Conservation (phyloP, 1,284 basidiomycete genomes). For the Albatrellus sp. region DNA sequence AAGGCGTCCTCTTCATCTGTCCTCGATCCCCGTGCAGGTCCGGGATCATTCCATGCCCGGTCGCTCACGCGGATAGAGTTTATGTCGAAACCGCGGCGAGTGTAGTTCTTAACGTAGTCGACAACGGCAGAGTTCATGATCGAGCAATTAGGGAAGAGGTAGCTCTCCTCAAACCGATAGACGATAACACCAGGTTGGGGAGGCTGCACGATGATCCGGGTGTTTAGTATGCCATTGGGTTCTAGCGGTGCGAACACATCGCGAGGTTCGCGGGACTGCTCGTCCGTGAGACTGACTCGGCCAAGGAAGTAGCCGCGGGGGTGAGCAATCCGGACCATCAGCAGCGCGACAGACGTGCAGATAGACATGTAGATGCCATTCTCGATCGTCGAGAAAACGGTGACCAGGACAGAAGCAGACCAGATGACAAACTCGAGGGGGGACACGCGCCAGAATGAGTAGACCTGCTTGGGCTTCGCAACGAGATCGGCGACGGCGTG, state of each 20-base stretch:
- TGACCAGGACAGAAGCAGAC: constrained; percentile 78
- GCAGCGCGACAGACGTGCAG: constrained; percentile 66
- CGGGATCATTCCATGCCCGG: constrained; percentile 93
- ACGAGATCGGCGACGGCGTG: constrained; percentile 92
- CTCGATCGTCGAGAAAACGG: constrained; percentile 83
- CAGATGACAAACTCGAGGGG: constrained; percentile 93
- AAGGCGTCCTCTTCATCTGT: constrained; percentile 32
- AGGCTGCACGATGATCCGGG: constrained; percentile 61
- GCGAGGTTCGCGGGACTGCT: constrained; percentile 27
- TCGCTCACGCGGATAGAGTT: constrained; percentile 52
- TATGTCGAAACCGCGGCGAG: constrained; percentile 69
- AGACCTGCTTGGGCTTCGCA: constrained; percentile 79
- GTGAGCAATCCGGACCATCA: constrained; percentile 84
- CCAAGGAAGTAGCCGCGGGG: constrained; percentile 91
- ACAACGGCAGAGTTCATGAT: constrained; percentile 69
- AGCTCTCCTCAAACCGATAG: constrained; percentile 90
- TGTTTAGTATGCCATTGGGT: constrained; percentile 52
- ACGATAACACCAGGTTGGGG: constrained; percentile 84
- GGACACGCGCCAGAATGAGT: constrained; percentile 87
- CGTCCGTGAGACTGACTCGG: constrained; percentile 26
- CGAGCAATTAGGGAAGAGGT: constrained; percentile 88
- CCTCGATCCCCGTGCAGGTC: constrained; percentile 41
- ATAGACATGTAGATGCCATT: constrained; percentile 93
- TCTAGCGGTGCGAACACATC: constrained; percentile 79
- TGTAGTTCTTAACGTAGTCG: constrained; percentile 70